Percentiles rank a stretch among this genome's conserved stretches.
These are phyloP conservation scores for Inga laurina DNA, from an alignment of 306 rosid species.

Conservation along the genomic window DNA sequence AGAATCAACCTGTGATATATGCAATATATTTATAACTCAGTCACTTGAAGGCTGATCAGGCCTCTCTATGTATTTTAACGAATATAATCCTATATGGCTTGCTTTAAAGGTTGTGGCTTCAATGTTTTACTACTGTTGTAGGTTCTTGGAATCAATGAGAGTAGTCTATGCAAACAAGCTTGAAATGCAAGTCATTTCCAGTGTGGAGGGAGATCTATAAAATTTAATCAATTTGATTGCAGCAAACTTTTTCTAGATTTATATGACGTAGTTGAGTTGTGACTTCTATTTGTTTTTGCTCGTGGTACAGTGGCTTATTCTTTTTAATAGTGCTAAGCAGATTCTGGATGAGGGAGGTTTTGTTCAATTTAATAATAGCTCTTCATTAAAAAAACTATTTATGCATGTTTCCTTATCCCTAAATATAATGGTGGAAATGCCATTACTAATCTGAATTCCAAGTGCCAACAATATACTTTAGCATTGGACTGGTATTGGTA, in stretches of 20 bases:
- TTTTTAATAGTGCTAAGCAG: not conserved
- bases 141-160: not conserved
- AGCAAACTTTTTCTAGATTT: not conserved
- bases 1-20: too few species aligned
- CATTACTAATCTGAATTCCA: not conserved
- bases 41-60: not conserved
- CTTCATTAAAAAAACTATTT: not conserved
- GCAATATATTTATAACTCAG: not conserved
- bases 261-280: not conserved
- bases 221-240: not conserved
- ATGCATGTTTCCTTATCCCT: not conserved
- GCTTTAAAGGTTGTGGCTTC: not conserved
- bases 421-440: not conserved
- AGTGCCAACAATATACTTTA: not conserved
- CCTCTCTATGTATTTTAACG: not conserved
- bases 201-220: not conserved
- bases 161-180: not conserved
- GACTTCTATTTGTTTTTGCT: not conserved
- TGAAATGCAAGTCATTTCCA: not conserved
- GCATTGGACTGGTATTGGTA: not conserved
- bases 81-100: not conserved
- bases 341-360: not conserved
- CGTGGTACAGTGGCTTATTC: not conserved
- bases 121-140: not conserved
- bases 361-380: not conserved